Conservation (phyloP, 2,329 filamentous ascomycete genomes). For the Diaporthe longicolla region DNA sequence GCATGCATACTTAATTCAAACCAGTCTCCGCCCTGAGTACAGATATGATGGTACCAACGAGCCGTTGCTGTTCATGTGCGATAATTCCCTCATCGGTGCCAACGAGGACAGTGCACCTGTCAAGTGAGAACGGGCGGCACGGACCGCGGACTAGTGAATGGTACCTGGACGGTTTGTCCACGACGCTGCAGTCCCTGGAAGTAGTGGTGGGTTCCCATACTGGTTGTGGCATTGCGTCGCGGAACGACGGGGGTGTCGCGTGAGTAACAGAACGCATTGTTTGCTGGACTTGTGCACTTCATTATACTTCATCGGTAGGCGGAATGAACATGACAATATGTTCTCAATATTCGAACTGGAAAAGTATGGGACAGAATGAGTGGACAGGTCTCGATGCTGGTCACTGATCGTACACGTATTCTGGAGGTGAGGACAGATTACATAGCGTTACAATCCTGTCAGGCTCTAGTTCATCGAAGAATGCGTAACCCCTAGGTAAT, state of each 20-base stretch:
- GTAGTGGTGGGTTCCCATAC: background rate
- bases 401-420: background rate
- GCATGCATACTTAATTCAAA: too few species aligned
- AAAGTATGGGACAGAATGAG: background rate
- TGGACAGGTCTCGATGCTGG: background rate
- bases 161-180: background rate
- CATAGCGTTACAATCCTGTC: too few species aligned
- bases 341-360: background rate
- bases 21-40: too few species aligned
- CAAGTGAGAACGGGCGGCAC: background rate
- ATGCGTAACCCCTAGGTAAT: too few species aligned
- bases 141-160: background rate
- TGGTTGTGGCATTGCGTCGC: background rate
- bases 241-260: background rate
- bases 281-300: background rate
- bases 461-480: too few species aligned
- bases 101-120: background rate
- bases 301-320: background rate
- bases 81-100: too few species aligned
- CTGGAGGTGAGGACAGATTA: background rate
- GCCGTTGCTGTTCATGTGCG: background rate
- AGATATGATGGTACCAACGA: background rate
- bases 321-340: too few species aligned
- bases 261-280: background rate
- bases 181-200: background rate